A percentile compares a stretch with the other conserved stretches of the same genome.
Conservation (phyloP, 495 filamentous ascomycete species). For the Letharia columbiana region DNA sequence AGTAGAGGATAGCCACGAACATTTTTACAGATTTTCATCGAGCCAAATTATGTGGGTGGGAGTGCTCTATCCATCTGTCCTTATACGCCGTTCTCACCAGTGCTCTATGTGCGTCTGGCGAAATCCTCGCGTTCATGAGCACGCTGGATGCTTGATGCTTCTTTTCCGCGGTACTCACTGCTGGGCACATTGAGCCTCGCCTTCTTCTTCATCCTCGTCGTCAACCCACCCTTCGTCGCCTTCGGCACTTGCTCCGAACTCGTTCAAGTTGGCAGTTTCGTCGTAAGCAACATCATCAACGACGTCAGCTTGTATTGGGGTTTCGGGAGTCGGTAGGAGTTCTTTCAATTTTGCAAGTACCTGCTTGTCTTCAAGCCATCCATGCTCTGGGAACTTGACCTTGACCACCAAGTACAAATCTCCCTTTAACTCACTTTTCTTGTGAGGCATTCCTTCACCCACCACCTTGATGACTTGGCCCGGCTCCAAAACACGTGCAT, state of each 20-base stretch:
- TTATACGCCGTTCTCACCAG: neutral
- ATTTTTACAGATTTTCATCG: neutral
- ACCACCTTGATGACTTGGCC: slow-evolving; percentile 73
- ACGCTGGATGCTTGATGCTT: neutral
- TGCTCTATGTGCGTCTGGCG: neutral
- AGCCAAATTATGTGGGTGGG: neutral
- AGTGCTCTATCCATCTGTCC: neutral
- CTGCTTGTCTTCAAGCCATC: slow-evolving; percentile 65
- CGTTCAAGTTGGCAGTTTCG: slow-evolving; percentile 67
- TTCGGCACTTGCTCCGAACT: slow-evolving; percentile 64
- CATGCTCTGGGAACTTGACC: slow-evolving; percentile 78
- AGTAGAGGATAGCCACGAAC: neutral
- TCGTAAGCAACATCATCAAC: slow-evolving; percentile 84
- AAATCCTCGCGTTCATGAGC: slow-evolving; percentile 4
- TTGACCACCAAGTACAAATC: slow-evolving; percentile 83
- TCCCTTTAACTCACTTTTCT: slow-evolving; percentile 72
- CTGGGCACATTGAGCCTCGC: slow-evolving; percentile 66
- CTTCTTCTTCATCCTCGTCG: slow-evolving; percentile 56
- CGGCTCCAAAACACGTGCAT: slow-evolving; percentile 68
- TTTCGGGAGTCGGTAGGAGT: slow-evolving; percentile 57
- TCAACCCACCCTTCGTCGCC: slow-evolving; percentile 74
- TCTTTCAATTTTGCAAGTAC: slow-evolving; percentile 59
- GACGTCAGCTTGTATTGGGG: slow-evolving; percentile 55
- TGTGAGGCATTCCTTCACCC: slow-evolving; percentile 90
- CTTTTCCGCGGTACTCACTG: slow-evolving; percentile 51